Evolutionary conservation across 1,284 basidiomycete species (phyloP), one percentile per base, ranked within the genome.

Genomic region (Heterobasidion annosum): DNA sequence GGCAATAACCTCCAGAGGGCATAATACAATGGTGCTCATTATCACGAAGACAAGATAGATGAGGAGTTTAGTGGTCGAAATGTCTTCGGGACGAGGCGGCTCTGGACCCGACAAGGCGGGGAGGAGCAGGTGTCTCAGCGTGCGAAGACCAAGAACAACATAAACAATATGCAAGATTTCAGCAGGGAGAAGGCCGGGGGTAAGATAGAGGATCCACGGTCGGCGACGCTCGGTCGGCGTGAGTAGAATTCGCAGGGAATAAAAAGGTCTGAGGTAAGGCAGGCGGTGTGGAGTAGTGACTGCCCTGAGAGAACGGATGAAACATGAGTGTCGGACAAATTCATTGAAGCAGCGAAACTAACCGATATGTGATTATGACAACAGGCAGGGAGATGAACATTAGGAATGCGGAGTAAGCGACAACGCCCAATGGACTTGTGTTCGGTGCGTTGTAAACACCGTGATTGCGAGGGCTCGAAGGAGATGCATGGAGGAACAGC

Each of bases 281-380:
- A 95, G 75, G 61, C 79, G 85, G 70, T 91, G 85, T 0, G 92
- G 91, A 0, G 92, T 95, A 32, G 90, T 93, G 62, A 95, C 88
- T 1, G 91, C 77, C 50, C 91, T 93, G 61, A 10, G 50, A 34
- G 42, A 53, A 46, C 40, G 44, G 44, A 51, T 19, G 25, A 25
- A 25, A 55, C 50, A 48, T 48, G 18, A 48, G 47, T 7, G 40
- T 43, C 40, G 40, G 13, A 43, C 13, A 13, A 13, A 43, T 43
- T 3, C 8, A 48, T 3, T 10, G 15, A 16, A 56, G 54, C 25
- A 42, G 44, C 43, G 42, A 34, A 46, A 59, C 77, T 55, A 65
- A 89, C 88, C 90, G 78, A 67, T 91, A 89, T 25, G 90, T 87
- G 53, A 94, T 71, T 51, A 93, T 82, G 1, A 82, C 81, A 56